These are phyloP conservation scores for Linderniella brevidens DNA, from an alignment of 257 asterid genomes.

Conservation along the genomic window DNA sequence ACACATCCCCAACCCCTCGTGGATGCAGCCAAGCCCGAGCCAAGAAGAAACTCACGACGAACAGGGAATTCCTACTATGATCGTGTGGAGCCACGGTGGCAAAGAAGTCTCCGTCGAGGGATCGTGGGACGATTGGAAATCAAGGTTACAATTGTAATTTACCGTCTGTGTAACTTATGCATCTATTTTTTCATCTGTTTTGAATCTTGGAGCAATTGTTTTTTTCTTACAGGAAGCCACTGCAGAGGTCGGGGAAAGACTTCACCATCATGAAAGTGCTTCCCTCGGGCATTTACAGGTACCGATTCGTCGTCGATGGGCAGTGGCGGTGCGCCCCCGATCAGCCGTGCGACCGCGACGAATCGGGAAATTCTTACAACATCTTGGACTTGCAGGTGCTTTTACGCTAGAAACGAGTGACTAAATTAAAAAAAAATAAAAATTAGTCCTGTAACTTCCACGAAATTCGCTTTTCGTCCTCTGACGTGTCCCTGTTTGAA, in stretches of 20 bases:
- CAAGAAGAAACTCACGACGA: constrained; percentile 46
- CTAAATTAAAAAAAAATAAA: too few relatives aligned
- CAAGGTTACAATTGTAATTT: constrained; percentile 36
- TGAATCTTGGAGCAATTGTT: too few relatives aligned
- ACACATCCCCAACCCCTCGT: constrained; percentile 63
- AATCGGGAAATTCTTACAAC: constrained; percentile 69
- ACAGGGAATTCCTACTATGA: constrained; percentile 86
- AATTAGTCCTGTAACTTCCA: too few relatives aligned
- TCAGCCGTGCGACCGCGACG: constrained; percentile 66
- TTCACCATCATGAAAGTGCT: constrained; percentile 94
- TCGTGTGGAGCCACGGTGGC: constrained; percentile 80
- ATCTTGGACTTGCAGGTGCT: constrained; percentile 88
- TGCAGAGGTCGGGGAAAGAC: constrained; percentile 95
- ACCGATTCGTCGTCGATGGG: constrained; percentile 87
- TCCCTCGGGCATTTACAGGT: constrained; percentile 85
- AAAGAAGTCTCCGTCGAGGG: constrained; percentile 87
- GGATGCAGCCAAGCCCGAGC: constrained; percentile 70
- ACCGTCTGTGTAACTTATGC: too few relatives aligned
- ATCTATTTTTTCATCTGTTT: not conserved
- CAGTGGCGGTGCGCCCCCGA: constrained; percentile 79
- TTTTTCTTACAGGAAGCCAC: constrained; percentile 42
- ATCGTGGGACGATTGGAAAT: constrained; percentile 95
- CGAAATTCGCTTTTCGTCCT: too few relatives aligned
- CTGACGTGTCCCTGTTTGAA: too few relatives aligned
- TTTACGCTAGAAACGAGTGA: too few relatives aligned